Evolutionary conservation across 106 monocot genomes (phyloP).

Genomic region (Hemerocallis citrina): DNA sequence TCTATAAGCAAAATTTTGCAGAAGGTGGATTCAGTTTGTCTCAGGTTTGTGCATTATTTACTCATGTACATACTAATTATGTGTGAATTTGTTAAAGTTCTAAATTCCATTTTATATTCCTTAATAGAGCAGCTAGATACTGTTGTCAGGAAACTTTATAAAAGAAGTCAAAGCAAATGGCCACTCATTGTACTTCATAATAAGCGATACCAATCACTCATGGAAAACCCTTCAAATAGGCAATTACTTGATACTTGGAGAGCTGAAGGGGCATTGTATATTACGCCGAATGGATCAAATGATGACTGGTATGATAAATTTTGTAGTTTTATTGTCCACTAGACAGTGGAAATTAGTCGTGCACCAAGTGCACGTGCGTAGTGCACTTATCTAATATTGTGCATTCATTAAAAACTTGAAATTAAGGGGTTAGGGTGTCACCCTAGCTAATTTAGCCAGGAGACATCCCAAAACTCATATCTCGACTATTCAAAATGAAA

Average conservation of each 20-base stretch:
- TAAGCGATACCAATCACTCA: conserved; percentile 47
- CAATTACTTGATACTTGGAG: conserved; percentile 58
- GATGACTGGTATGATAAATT: conserved; percentile 95
- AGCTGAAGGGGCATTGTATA: conserved; percentile 56
- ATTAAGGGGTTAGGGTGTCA: too few species aligned
- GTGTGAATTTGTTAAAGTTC: neutral
- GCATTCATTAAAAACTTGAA: too few species aligned
- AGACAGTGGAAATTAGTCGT: too few species aligned
- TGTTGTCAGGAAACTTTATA: conserved; percentile 53
- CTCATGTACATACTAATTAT: neutral
- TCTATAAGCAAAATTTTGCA: conserved; percentile 94
- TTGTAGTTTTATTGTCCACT: too few species aligned
- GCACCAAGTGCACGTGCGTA: too few species aligned
- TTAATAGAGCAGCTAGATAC: conserved; percentile 64
- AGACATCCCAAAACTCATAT: too few species aligned
- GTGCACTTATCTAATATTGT: too few species aligned
- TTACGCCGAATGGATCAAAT: conserved; percentile 91
- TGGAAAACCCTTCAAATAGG: conserved; percentile 58
- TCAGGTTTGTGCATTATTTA: conserved; percentile 47
- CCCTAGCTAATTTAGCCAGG: too few species aligned
- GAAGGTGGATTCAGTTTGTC: conserved; percentile 84
- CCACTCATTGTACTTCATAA: conserved; percentile 85
- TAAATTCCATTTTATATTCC: conserved; percentile 9
- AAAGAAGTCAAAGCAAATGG: conserved; percentile 41
- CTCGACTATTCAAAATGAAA: too few species aligned